Base-by-base conservation (phyloP, 768 basidiomycete species). In the Hygrocybe punicea region DNA sequence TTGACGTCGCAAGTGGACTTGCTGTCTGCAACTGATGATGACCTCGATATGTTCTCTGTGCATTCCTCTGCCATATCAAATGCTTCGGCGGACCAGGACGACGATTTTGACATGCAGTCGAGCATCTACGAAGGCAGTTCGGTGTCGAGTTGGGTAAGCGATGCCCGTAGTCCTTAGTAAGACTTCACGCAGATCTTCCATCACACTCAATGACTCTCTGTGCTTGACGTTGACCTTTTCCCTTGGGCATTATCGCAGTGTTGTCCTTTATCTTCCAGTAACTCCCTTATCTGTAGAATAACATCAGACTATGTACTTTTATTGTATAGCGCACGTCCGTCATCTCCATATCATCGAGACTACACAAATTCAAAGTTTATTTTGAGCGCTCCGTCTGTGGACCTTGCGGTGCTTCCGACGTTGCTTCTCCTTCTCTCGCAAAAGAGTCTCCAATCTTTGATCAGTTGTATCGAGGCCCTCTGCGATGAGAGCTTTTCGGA, bases 401-500 rank as follows among this genome's bases (percentile, higher is more conserved):
- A 6, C 16, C 10, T 33, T 29, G n/a, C 8, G 16, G 5, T n/a
- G 11, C 44, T 21, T 17, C 24, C 16, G 29, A 17, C n/a, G 54
- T 13, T 39, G 11, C 48, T 40, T 37, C 47, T 51, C 47, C 23
- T 35, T 48, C 35, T 37, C 35, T 17, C 48, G 55, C 37, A 55
- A 14, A 21, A 51, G 13, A 11, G 55, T n/a, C 6, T 13, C n/a
- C 46, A 40, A 34, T 10, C 10, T 10, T 6, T 21, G 36, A 21
- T 58, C 56, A 21, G 24, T 21, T 6, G 50, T 25, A 19, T 46
- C 50, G 10, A 57, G 21, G 16, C 51, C 56, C 29, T 58, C 51
- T 3, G n/a, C 44, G 10, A 13, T 37, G 25, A 44, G 52, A 11
- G 51, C 57, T 24, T 58, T 24, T 24, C 57, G 51, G 29, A 53